Evolutionary conservation across 2,329 filamentous ascomycete species (phyloP), one percentile per base, ranked within the genome.

Genomic region (Fusarium concolor): DNA sequence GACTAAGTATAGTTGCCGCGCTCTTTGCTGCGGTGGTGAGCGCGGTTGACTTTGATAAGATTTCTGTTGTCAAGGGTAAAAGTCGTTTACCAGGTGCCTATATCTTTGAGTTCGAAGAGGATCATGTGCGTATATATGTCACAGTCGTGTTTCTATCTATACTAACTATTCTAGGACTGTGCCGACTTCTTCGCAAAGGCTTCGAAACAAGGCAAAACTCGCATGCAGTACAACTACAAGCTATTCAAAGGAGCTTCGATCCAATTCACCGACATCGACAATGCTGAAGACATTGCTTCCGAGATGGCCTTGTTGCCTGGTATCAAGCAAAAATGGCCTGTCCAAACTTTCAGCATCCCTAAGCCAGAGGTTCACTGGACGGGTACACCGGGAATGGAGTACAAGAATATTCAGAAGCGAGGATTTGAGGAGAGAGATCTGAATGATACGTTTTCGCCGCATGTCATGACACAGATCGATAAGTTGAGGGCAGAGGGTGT

Each of bases 401-500:
- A 73, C 29, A 65, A 62, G 7, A 60, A 53, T 8, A 58, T 68
- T 5, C 50, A 60, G 15, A 76, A 68, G 28, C 66, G 64, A 10
- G 70, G 58, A 2, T 35, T 62, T 7, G 51, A 56, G 8, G 58
- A 54, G 17, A 68, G 75, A 11, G 55, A 64, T 7, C 28, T n/a
- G 1, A 63, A 65, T 5, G 81, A 84, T 58, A 79, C 75, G 1
- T 85, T 83, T 61, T 77, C 80, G n/a, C 81, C 85, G 2, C 86
- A 88, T 52, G 71, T 85, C 62, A 86, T 86, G 84, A 86, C 85
- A 3, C 85, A 87, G 75, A 82, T 88, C 18, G 82, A 86, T 73
- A 82, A 83, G 79, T 78, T 88, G 37, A 80, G 79, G 31, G 81
- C 80, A 14, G 75, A 82, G 59, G 85, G 84, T 1, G 67, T 83